Percentiles rank a stretch among this genome's conserved stretches.
Evolutionary conservation across 768 basidiomycete genomes (phyloP).

Genomic region (Auricularia heimuer): DNA sequence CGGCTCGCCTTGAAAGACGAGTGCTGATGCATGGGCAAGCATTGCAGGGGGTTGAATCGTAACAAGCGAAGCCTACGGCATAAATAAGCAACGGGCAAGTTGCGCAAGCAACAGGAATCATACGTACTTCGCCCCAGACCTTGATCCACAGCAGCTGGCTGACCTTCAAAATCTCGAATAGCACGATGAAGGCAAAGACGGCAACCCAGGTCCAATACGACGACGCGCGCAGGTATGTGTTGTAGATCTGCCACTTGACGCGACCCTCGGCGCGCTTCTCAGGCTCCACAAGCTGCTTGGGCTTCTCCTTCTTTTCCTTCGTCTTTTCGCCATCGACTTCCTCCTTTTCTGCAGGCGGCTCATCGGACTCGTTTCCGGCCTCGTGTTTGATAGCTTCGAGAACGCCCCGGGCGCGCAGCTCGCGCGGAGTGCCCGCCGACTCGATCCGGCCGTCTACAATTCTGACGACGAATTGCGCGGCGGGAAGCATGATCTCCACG

Average conservation of each 20-base stretch:
- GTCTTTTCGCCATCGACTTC: constrained; percentile 9
- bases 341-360: constrained; percentile 11
- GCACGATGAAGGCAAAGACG: neutral
- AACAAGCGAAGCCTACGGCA: neutral
- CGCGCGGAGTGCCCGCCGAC: constrained; percentile 56
- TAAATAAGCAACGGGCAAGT: too few relatives aligned
- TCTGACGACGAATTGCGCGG: constrained; percentile 60
- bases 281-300: constrained; percentile 11
- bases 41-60: neutral
- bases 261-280: constrained; percentile 23
- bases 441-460: constrained; percentile 79
- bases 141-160: constrained; percentile 19
- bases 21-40: neutral
- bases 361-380: constrained; percentile 12
- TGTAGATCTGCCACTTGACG: constrained; percentile 27
- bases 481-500: constrained; percentile 71
- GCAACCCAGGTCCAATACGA: constrained; percentile 13
- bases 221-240: constrained; percentile 24
- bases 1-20: neutral
- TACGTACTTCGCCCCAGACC: constrained; percentile 23
- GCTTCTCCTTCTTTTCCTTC: constrained; percentile 8
- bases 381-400: constrained; percentile 44
- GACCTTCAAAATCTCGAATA: neutral
- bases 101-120: too few relatives aligned
- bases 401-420: constrained; percentile 50